Evolutionary conservation across 1,284 basidiomycete genomes (phyloP), one percentile per base, ranked within the genome.

Genomic region (Cutaneotrichosporon sp.): DNA sequence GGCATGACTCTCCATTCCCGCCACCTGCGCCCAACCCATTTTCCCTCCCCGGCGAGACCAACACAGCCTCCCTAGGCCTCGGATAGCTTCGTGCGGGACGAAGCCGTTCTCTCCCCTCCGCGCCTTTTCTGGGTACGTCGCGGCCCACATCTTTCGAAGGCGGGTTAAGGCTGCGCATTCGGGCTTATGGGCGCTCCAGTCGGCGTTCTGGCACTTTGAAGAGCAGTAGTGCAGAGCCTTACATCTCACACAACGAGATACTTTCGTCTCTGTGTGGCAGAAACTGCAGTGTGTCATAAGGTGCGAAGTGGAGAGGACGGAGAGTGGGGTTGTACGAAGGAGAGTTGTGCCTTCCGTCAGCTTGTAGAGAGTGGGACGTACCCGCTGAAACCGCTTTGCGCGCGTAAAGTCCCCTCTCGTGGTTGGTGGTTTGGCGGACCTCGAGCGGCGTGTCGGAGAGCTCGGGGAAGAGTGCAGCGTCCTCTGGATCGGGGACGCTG

Each of bases 141-240:
- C 34, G 52, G 62, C 52, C 59, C 65, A 71, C 70, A 71, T 65
- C 18, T 53, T 59, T 42, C 68, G 66, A 31, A 71, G 53, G 38
- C 81, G 79, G 64, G 83, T 83, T 14, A 93, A 80, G 0, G 90
- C 88, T 6, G 69, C 68, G 72, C 92, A 96, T 83, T 96, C 92
- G 7, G 78, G 76, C 77, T 89, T 90, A 76, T 96, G 92, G 1
- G 84, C 56, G 0, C 74, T 47, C 92, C 92, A 96, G 73, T 94
- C 92, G 49, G 79, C 76, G 40, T 81, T 86, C 81, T 94, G 91
- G 72, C 93, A 96, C 40, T 74, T 76, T 10, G 82, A 70, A 57
- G 86, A 84, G 75, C 92, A 95, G 73, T 96, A 95, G 72, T 85
- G 83, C 3, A 90, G 73, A 0, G 81, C 80, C 56, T 84, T 85